A percentile compares a stretch with the other conserved stretches of the same genome.
Evolutionary conservation across 169 alveolate species (phyloP).

Genomic region (Eimeria praecox): DNA sequence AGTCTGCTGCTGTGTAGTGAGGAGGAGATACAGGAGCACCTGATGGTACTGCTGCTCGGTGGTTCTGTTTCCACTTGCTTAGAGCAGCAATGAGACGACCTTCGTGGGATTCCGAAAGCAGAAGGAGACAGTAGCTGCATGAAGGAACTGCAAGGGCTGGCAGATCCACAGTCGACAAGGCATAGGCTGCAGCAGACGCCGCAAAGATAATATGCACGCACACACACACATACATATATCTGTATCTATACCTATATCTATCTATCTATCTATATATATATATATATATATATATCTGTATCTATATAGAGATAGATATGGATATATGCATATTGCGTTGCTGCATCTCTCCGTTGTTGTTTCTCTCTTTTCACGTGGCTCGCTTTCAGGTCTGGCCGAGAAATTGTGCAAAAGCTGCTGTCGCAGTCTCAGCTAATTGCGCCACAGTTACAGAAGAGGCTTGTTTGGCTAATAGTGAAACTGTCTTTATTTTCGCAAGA

Average conservation of each 20-base stretch:
- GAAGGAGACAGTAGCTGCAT: conserved; percentile 67
- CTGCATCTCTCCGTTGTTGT: too few species aligned
- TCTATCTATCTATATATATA: too few species aligned
- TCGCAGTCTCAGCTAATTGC: background rate
- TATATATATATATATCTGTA: too few species aligned
- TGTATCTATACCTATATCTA: too few species aligned
- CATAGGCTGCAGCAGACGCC: conserved; percentile 46
- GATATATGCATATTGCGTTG: too few species aligned
- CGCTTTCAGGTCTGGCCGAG: background rate
- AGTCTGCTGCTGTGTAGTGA: conserved; percentile 37
- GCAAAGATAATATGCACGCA: background rate
- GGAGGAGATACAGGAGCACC: conserved; percentile 7
- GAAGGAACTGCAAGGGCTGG: conserved; percentile 72
- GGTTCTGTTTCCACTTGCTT: background rate
- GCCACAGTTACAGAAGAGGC: background rate
- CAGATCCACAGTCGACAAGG: conserved; percentile 72
- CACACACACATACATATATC: too few species aligned
- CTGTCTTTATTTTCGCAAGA: background rate
- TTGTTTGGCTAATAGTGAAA: background rate
- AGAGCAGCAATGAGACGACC: background rate
- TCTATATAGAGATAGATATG: too few species aligned
- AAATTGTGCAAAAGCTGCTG: background rate
- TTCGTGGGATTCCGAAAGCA: conserved; percentile 54
- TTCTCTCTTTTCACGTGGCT: background rate
- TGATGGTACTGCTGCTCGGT: conserved; percentile 21